Conservation (phyloP, 2,329 filamentous ascomycete species). For the Microsporum canis region DNA sequence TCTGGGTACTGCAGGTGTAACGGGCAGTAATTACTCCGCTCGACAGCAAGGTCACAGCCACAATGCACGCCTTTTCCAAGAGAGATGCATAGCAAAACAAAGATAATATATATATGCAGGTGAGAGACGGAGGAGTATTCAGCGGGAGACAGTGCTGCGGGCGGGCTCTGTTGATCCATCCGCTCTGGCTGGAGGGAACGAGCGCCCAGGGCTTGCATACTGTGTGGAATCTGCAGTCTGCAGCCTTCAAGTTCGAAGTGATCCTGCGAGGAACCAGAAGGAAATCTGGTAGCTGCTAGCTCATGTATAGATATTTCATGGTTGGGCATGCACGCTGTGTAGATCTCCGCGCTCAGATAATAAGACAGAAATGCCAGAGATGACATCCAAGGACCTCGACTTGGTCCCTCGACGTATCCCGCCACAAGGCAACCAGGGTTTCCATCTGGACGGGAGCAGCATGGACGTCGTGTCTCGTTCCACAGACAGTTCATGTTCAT, state of each 20-base stretch:
- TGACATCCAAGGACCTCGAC: neutral
- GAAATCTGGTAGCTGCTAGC: neutral
- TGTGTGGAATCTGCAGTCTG: neutral
- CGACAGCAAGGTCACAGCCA: neutral
- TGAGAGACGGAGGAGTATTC: neutral
- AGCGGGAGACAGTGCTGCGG: neutral
- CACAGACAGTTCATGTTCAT: conserved; percentile 3
- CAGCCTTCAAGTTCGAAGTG: neutral
- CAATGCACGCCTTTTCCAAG: neutral
- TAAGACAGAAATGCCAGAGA: neutral
- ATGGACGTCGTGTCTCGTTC: neutral
- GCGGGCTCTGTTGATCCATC: neutral
- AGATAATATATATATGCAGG: neutral
- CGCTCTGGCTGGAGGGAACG: neutral
- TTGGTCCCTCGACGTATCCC: neutral
- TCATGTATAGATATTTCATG: neutral
- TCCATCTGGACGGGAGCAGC: conserved; percentile 1
- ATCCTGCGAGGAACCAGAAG: neutral
- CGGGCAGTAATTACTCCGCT: neutral
- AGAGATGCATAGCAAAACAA: neutral
- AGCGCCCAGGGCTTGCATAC: neutral
- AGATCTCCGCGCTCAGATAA: neutral
- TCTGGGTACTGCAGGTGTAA: neutral
- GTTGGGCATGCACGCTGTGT: neutral
- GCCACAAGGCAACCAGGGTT: neutral